A percentile compares a stretch with the other conserved stretches of the same genome.
Conservation (phyloP, 1,284 basidiomycete genomes). For the Cutaneotrichosporon sp. region DNA sequence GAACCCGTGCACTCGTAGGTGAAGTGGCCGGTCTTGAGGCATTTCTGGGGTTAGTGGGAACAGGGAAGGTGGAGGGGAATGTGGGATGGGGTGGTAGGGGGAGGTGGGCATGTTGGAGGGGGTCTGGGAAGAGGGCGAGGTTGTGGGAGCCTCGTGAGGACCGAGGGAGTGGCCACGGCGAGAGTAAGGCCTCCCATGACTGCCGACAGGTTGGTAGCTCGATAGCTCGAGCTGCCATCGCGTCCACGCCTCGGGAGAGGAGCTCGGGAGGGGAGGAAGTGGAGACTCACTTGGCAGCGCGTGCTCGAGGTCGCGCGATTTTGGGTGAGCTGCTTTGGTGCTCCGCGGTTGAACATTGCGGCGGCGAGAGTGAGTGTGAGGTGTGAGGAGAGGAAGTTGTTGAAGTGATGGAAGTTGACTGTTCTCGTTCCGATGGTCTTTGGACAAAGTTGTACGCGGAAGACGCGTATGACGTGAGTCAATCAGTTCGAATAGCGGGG, state of each 20-base stretch:
- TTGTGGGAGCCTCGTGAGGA: no score
- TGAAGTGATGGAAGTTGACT: not conserved
- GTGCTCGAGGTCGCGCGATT: constrained; percentile 45
- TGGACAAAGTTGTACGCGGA: not conserved
- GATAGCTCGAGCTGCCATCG: no score
- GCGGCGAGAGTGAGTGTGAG: no score
- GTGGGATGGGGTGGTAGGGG: constrained; percentile 9
- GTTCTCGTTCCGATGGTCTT: not conserved
- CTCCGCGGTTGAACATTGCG: constrained; percentile 30
- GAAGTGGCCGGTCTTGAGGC: constrained; percentile 50
- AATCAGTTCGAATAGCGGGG: not conserved
- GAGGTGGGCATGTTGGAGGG: not conserved
- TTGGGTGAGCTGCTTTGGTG: constrained; percentile 42
- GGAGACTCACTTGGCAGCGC: constrained; percentile 47
- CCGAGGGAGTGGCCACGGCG: no score
- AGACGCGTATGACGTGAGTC: not conserved
- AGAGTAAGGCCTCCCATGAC: no score
- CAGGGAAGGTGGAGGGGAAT: not conserved
- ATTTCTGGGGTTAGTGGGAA: constrained; percentile 35
- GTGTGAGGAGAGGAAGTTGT: not conserved
- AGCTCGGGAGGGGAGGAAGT: not conserved
- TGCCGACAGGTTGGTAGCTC: no score
- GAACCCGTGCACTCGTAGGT: constrained; percentile 54
- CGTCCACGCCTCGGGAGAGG: not conserved
- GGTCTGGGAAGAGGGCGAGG: no score